Conservation (phyloP, 1,139 yeast species). For the Kodamaea arcana region DNA sequence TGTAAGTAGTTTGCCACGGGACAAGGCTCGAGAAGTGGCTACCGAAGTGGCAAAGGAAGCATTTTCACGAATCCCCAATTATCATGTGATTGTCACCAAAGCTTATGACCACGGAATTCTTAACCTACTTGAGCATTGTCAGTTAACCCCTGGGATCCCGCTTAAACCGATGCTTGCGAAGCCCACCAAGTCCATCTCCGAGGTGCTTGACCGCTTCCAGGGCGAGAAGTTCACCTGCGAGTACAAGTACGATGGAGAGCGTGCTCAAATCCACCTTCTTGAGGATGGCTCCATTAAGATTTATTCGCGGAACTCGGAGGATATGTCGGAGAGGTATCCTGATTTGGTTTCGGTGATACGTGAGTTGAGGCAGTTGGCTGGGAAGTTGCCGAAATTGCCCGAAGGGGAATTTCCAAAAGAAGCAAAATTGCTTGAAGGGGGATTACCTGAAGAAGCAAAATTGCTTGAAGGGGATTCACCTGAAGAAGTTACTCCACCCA, state of each 20-base stretch:
- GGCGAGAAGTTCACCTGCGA: conserved; percentile 89
- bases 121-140: conserved; percentile 63
- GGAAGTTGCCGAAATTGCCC: too few species aligned
- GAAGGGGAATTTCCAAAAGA: too few species aligned
- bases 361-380: conserved; percentile 46
- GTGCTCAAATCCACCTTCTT: conserved; percentile 88
- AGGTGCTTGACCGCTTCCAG: conserved; percentile 82
- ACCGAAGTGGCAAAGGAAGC: conserved; percentile 83
- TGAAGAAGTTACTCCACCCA: conserved; percentile 10
- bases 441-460: background rate
- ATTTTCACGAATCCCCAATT: conserved; percentile 87
- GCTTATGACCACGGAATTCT: conserved; percentile 66
- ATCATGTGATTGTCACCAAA: conserved; percentile 66
- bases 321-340: conserved; percentile 95
- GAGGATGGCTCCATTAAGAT: conserved; percentile 66
- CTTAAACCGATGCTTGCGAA: conserved; percentile 97
- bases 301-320: conserved; percentile 92
- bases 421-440: background rate
- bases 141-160: conserved; percentile 87
- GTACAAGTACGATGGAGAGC: conserved; percentile 95
- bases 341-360: conserved; percentile 71
- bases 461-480: background rate
- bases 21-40: too few species aligned
- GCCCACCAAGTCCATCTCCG: conserved; percentile 90
- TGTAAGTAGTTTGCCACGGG: too few species aligned